Evolutionary conservation across 164 flowering plant genomes (phyloP), one percentile per base, ranked within the genome.

Genomic region (Litsea cubeba): DNA sequence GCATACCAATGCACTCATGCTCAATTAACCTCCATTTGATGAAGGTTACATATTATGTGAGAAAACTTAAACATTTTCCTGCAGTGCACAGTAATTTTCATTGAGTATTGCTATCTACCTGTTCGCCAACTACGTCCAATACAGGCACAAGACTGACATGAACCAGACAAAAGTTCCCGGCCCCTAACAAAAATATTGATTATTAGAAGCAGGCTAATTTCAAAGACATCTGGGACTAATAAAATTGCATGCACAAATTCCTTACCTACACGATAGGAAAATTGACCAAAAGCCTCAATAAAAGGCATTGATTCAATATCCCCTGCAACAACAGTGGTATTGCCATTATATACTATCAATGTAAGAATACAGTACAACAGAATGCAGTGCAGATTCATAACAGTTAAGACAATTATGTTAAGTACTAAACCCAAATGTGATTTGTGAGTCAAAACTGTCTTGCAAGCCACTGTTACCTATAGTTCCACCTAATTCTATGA

Each of bases 141-240:
- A 91, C 97, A 68, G 98, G 98, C 57, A 95, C 97, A 72, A 95
- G 97, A 82, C 98, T 95, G 74, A 95, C 98, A 86, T 95, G 98
- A 77, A 95, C 80, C 79, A 95, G 83, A 81, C 97, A 95, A 77
- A 93, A 95, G 82, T 95, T 93, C 17, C 92, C 98, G 71, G 88
- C 28, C 8, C 97, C 98, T 95, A 79, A 18, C 25, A 77, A 76
- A 71, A 22, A 22, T 30, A 23, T 17, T 14, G 1, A 65, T 60
- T 63, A 22, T 6, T 28, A 70, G 15, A 46, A 3, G 22, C 1
- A 20, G 20, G 15, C 1, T 3, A 22, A 14, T 14, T n/a, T 22
- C 14, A 11, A 20, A 46, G 15, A 40, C 25, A 68, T 40, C 26
- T 20, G 24, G 11, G 15, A 10, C n/a, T 49, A 15, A 66, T 12